These are phyloP conservation scores for Naganishia cerealis DNA, from an alignment of 1,284 basidiomycete species.

Conservation along the genomic window DNA sequence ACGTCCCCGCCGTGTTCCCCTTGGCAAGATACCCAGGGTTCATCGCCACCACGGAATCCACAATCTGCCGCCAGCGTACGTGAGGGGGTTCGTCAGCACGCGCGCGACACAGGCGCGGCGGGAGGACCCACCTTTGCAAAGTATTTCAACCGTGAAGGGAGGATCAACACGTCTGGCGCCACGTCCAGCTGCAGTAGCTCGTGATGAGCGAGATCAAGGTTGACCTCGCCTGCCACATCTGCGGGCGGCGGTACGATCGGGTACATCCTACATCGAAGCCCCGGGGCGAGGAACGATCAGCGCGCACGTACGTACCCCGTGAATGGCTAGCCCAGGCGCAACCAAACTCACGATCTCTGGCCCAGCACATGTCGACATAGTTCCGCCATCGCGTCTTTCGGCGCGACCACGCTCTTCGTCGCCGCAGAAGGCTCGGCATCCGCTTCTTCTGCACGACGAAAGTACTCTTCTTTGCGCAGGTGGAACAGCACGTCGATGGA, in stretches of 20 bases:
- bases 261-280: constrained; percentile 73
- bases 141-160: constrained; percentile 80
- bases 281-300: too few species aligned
- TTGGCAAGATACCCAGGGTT: constrained; percentile 52
- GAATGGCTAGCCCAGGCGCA: too few species aligned
- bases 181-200: constrained; percentile 52
- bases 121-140: constrained; percentile 68
- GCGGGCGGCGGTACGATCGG: constrained; percentile 85
- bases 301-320: too few species aligned
- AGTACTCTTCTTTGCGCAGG: constrained; percentile 77
- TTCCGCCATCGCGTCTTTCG: constrained; percentile 73
- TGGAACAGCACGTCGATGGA: constrained; percentile 88
- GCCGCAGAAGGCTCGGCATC: constrained; percentile 56
- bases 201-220: constrained; percentile 77
- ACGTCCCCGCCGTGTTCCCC: constrained; percentile 51
- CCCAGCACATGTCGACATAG: constrained; percentile 76
- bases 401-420: constrained; percentile 42
- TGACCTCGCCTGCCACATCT: constrained; percentile 72
- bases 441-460: constrained; percentile 68
- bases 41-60: constrained; percentile 53
- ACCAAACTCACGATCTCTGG: constrained; percentile 76
- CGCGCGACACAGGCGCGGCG: neutral
- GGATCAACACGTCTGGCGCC: constrained; percentile 76
- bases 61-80: constrained; percentile 40
- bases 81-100: constrained; percentile 4